These are phyloP conservation scores for Vaccinium myrtillus DNA, from an alignment of 148 eudicot genomes.

Conservation along the genomic window DNA sequence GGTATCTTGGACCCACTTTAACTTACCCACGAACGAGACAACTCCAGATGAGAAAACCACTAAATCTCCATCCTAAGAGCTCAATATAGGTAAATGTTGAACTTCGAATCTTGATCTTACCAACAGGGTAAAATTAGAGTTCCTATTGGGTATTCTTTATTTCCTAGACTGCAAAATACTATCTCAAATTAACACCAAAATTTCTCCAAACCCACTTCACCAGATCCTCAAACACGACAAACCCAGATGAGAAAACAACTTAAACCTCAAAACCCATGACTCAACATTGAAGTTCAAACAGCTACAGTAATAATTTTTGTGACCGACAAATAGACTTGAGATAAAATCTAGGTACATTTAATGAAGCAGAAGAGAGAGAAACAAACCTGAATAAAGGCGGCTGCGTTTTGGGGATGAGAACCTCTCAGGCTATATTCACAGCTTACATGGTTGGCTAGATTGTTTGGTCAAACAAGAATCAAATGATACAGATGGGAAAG, in stretches of 20 bases:
- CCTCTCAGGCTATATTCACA: not conserved
- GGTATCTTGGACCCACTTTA: not conserved
- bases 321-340: not conserved
- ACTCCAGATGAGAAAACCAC: not conserved
- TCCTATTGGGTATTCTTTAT: not conserved
- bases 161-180: not conserved
- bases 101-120: not conserved
- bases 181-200: not conserved
- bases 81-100: not conserved
- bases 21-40: not conserved
- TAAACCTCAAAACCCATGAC: constrained; percentile 9
- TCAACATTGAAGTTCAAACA: not conserved
- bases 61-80: not conserved
- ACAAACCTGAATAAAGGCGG: constrained; percentile 36
- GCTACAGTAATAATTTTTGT: not conserved
- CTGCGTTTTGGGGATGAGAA: constrained; percentile 7
- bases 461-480: constrained; percentile 1
- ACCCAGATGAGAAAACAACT: constrained; percentile 16
- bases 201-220: constrained; percentile 3
- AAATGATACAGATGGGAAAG: constrained; percentile 5
- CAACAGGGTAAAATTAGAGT: not conserved
- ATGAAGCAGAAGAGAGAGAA: not conserved
- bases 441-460: not conserved
- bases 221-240: constrained; percentile 12
- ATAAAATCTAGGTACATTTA: not conserved